Evolutionary conservation across 192 early-diverging fungal species (phyloP).

Genomic region (Diversispora eburnea): DNA sequence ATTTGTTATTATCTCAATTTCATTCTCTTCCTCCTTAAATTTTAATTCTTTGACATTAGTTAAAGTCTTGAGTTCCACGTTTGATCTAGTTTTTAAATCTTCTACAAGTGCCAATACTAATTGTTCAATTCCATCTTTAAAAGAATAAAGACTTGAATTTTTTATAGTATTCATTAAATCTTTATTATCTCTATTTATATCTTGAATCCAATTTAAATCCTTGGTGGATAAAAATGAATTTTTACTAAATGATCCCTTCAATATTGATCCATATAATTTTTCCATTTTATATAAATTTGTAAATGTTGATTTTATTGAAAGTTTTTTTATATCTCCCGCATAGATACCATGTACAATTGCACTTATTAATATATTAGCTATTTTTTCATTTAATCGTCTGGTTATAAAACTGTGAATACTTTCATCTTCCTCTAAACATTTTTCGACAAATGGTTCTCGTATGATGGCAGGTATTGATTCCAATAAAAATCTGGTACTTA

Average conservation of each 20-base stretch:
- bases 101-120: slow-evolving; percentile 56
- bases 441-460: slow-evolving; percentile 51
- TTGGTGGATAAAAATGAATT: not conserved
- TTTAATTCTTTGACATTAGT: slow-evolving; percentile 44
- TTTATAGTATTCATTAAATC: slow-evolving; percentile 38
- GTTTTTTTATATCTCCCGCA: slow-evolving; percentile 74
- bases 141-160: slow-evolving; percentile 75
- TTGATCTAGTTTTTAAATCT: slow-evolving; percentile 46
- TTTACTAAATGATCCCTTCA: slow-evolving; percentile 45
- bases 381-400: slow-evolving; percentile 67
- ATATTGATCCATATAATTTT: slow-evolving; percentile 51
- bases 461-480: slow-evolving; percentile 57
- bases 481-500: slow-evolving; percentile 32
- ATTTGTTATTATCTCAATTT: slow-evolving; percentile 39
- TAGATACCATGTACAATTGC: slow-evolving; percentile 93
- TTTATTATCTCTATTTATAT: not conserved
- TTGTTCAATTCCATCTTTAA: slow-evolving; percentile 73
- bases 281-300: slow-evolving; percentile 71
- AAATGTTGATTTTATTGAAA: slow-evolving; percentile 76
- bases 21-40: slow-evolving; percentile 37
- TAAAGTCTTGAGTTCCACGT: slow-evolving; percentile 56
- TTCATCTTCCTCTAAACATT: slow-evolving; percentile 58
- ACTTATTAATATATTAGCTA: slow-evolving; percentile 81
- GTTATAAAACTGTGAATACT: slow-evolving; percentile 78
- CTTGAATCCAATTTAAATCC: slow-evolving; percentile 6